Evolutionary conservation across 768 basidiomycete species (phyloP).

Genomic region (Phaffia tasmanica): DNA sequence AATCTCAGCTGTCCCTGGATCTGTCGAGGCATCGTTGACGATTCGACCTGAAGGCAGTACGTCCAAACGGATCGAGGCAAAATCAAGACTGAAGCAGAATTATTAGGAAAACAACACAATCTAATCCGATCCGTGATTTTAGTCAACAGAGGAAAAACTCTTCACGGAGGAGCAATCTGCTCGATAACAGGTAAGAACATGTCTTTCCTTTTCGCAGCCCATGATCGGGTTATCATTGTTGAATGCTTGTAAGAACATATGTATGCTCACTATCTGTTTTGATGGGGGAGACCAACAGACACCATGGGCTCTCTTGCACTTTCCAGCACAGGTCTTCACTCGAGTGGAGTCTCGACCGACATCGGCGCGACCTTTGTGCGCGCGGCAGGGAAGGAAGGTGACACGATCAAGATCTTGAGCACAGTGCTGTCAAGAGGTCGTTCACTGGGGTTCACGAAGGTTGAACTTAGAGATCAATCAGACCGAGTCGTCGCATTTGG

Average conservation of each 20-base stretch:
- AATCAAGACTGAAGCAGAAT: too few relatives aligned
- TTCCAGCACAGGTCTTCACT: slow-evolving; percentile 8
- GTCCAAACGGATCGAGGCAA: not conserved
- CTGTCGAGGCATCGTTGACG: slow-evolving; percentile 12
- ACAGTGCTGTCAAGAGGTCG: slow-evolving; percentile 11
- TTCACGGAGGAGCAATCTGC: slow-evolving; percentile 17
- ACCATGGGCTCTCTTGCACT: slow-evolving; percentile 23
- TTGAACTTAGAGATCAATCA: slow-evolving; percentile 13
- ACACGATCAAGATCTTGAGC: slow-evolving; percentile 6
- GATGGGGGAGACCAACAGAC: not conserved
- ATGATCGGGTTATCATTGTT: not conserved
- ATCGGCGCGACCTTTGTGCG: slow-evolving; percentile 19
- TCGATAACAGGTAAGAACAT: slow-evolving; percentile 4
- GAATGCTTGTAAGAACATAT: too few relatives aligned
- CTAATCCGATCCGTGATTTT: not conserved
- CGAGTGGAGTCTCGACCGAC: slow-evolving; percentile 14
- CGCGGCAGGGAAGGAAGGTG: slow-evolving; percentile 14
- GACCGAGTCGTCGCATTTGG: slow-evolving; percentile 18
- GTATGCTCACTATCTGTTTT: not conserved
- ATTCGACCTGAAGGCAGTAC: slow-evolving; percentile 3
- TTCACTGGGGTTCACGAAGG: slow-evolving; percentile 21
- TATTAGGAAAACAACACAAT: not conserved
- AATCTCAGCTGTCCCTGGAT: slow-evolving; percentile 12
- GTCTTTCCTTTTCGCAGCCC: not conserved
- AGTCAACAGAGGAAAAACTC: slow-evolving; percentile 19